phyloP scores from a whole-genome alignment of 352 stramenopile species.

The Phytophthora hybrid region DNA sequence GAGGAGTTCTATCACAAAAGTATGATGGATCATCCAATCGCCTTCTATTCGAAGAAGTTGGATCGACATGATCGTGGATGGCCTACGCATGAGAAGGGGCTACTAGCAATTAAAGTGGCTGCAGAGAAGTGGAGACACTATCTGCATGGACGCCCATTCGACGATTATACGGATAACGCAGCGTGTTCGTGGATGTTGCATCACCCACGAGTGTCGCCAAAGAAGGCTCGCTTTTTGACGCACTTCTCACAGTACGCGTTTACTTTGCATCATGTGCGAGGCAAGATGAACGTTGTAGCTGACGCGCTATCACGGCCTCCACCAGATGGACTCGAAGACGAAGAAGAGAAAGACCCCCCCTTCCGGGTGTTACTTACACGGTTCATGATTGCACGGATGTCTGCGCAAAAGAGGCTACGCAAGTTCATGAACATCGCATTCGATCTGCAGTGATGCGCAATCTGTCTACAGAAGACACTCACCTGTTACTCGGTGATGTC shows the following conservation, averaged over 20 bases:
- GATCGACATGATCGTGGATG: slow-evolving; percentile 13
- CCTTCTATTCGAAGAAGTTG: slow-evolving; percentile 19
- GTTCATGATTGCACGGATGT: slow-evolving; percentile 4
- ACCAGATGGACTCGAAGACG: background rate
- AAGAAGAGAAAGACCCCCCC: slow-evolving; percentile 7
- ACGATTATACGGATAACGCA: slow-evolving; percentile 9
- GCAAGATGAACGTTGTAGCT: slow-evolving; percentile 11
- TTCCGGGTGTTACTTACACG: slow-evolving; percentile 1
- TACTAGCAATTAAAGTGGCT: slow-evolving; percentile 16
- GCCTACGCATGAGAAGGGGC: slow-evolving; percentile 25
- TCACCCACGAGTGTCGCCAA: slow-evolving; percentile 14
- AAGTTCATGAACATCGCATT: background rate
- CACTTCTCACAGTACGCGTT: slow-evolving; percentile 21
- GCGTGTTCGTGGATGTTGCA: slow-evolving; percentile 21
- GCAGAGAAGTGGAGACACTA: slow-evolving; percentile 21
- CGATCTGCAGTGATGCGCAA: background rate
- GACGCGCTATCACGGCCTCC: slow-evolving; percentile 7
- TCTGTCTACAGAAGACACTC: background rate
- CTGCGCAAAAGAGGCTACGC: background rate
- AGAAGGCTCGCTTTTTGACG: slow-evolving; percentile 19
- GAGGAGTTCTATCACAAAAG: slow-evolving; percentile 15
- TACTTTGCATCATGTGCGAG: slow-evolving; percentile 19
- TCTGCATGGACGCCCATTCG: slow-evolving; percentile 20
- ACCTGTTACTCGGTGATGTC: too few relatives aligned
- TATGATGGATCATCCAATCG: slow-evolving; percentile 19